Evolutionary conservation across 2,329 filamentous ascomycete genomes (phyloP), one percentile per base, ranked within the genome.

Genomic region (Dactylellina drechsleri): DNA sequence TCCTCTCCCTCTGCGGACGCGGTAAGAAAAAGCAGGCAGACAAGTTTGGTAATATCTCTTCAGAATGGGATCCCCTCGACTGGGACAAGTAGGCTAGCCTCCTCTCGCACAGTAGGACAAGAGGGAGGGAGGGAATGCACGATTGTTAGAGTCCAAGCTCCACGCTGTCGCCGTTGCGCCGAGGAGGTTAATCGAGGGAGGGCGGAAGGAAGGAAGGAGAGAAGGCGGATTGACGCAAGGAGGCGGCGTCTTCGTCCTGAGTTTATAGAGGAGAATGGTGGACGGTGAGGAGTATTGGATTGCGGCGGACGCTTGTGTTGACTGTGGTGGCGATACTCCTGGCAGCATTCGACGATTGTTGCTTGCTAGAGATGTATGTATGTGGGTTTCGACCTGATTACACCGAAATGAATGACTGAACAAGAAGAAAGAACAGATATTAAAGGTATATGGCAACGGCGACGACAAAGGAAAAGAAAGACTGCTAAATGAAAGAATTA

Each of bases 161-260:
- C 43, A 58, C 61, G 40, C 28, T 60, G 45, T 49, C 41, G 57
- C 70, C 70, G 56, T 67, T 58, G 70, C 50, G 61, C 41, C 56
- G 49, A 58, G 64, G 61, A 41, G 54, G 53, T 47, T 18, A 56
- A 57, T 57, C 58, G 56, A 74, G 54, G 70, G 41, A 62, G 70
- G 70, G 64, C 70, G 70, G 70, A 64, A 74, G 56, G 60, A 53
- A 74, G 54, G 59, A 54, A 66, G 60, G 60, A 31, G 57, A 56
- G 71, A 66, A 53, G 31, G 62, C 67, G 68, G 66, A 71, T 71
- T 66, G 62, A 76, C 71, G 71, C 65, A 70, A 70, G 66, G 66
- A 60, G 66, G 62, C 61, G 57, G 73, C 66, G 73, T 70, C 59
- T 70, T 60, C 58, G 57, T 75, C 70, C 64, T 60, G 26, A 36